Evolutionary conservation across 371 early-diverging fungal genomes (phyloP), one percentile per base, ranked within the genome.

Genomic region (Thermomucor indicae-seudaticae): DNA sequence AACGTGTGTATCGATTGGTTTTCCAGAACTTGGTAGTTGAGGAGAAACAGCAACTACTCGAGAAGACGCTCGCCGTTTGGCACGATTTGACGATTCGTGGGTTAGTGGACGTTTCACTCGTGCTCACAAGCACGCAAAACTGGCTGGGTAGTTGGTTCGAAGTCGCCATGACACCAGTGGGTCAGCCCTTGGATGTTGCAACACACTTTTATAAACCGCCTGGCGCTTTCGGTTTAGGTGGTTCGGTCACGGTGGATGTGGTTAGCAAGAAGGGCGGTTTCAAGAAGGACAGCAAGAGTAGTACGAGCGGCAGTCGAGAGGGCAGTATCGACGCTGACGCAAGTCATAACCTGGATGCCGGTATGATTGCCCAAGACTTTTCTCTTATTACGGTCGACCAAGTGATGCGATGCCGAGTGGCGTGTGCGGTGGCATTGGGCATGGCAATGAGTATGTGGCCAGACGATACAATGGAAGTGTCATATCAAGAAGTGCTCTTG

Each of bases 21-120:
- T 92, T 88, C 55, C 96, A 96, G 61, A 97, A 96, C 58, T 63
- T 96, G 51, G 71, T 96, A 38, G 76, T 97, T 4, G 98, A 97
- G 61, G 90, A 92, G 52, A 75, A 76, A 17, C 58, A 70, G 24
- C 86, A 85, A 3, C 78, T 95, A 22, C 60, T 90, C 4, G 70
- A 81, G 5, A 67, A 76, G 47, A 88, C 91, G 0, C 43, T 81
- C 8, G 57, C 65, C 10, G 81, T 94, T 17, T 95, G 95, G 96
- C 65, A 65, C 8, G 71, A 71, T 19, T 42, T 90, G 23, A 71
- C 73, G 0, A 70, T 68, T 34, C 57, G 57, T 22, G 61, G 62
- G 10, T 52, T 64, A 16, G 67, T 81, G 3, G 64, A 65, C 2
- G 49, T 51, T 1, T 59, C 61, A 25, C 37, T 67, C 6, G 64